These are phyloP conservation scores for Paecilomyces dactylethromorphus DNA, from an alignment of 2,329 filamentous ascomycete species.

Conservation along the genomic window DNA sequence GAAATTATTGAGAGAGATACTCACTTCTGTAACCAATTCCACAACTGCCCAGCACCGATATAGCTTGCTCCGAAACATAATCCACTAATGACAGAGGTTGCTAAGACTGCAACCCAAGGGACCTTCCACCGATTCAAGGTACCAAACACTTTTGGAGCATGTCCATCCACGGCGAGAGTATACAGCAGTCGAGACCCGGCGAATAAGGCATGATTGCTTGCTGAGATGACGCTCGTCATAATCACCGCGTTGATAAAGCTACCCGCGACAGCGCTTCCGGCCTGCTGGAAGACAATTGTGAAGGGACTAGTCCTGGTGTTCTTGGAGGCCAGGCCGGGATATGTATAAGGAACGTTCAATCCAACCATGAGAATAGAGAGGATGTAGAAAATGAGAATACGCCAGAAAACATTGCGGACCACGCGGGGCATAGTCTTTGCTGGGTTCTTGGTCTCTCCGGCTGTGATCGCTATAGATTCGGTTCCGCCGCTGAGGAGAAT, in stretches of 20 bases:
- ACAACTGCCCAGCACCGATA: constrained; percentile 59
- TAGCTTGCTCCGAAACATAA: constrained; percentile 61
- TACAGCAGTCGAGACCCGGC: constrained; percentile 53
- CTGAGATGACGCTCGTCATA: constrained; percentile 52
- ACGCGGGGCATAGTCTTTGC: constrained; percentile 55
- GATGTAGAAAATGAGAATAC: constrained; percentile 52
- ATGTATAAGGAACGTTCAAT: constrained; percentile 54
- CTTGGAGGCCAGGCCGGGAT: constrained; percentile 38
- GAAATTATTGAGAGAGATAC: constrained; percentile 13
- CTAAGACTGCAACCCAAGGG: constrained; percentile 50
- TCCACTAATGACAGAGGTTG: constrained; percentile 48
- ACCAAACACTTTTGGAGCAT: constrained; percentile 53
- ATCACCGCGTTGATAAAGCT: constrained; percentile 58
- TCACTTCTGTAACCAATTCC: constrained; percentile 61
- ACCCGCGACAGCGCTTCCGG: constrained; percentile 49
- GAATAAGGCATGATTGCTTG: constrained; percentile 55
- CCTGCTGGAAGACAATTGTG: constrained; percentile 56
- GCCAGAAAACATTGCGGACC: constrained; percentile 61
- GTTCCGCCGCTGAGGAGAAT: constrained; percentile 45
- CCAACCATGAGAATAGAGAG: constrained; percentile 50
- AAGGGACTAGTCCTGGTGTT: constrained; percentile 46
- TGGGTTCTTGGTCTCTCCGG: constrained; percentile 59
- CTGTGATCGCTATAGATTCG: constrained; percentile 60
- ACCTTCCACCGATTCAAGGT: constrained; percentile 44
- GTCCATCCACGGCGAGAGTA: constrained; percentile 46